Base-by-base conservation (phyloP, 2,329 filamentous ascomycete genomes). In the Fusarium setosum region DNA sequence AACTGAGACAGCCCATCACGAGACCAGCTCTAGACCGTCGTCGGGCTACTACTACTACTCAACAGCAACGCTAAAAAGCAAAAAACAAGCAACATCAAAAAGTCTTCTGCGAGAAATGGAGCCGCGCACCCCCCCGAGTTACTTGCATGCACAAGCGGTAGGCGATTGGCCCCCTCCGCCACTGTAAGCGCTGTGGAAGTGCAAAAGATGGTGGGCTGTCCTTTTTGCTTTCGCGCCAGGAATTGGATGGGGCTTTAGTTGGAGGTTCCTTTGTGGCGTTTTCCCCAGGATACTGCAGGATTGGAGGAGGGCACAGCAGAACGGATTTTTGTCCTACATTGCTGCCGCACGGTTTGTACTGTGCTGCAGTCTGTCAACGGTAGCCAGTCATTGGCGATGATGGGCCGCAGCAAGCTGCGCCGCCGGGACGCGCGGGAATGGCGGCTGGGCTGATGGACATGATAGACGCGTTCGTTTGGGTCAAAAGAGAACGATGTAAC, bases 381-480 rank as follows among this genome's bases (percentile, higher is more conserved):
- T 49, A 20, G 15, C 35, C 17, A 49, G 31, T 24, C 41, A 59
- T 66, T 61, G 62, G 50, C 13, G 13, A 8, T 64, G 45, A 49
- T 31, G 26, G 42, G 31, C 12, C 17, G 26, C 23, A 21, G 18
- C 23, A 26, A 47, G 49, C 54, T 58, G 51, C 48, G 48, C 61
- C 38, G 58, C 54, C 54, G 52, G 42, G 35, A 54, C 54, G 60
- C 68, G 68, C 64, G 68, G 49, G 55, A 61, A 63, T 31, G 59
- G 66, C 68, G 68, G 61, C 41, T 71, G 56, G 47, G n/a, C n/a
- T 34, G 21, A 32, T 48, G 29, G 29, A 20, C 38, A 53, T 52
- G 23, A 56, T 71, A 71, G 57, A 60, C 69, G 69, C 69, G 64
- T 61, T 54, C n/a, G 45, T n/a, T 41, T n/a, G n/a, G n/a, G 52